Percentiles rank a stretch among this genome's conserved stretches.
Conservation (phyloP, 169 alveolate genomes). For the Plasmodium gonderi region DNA sequence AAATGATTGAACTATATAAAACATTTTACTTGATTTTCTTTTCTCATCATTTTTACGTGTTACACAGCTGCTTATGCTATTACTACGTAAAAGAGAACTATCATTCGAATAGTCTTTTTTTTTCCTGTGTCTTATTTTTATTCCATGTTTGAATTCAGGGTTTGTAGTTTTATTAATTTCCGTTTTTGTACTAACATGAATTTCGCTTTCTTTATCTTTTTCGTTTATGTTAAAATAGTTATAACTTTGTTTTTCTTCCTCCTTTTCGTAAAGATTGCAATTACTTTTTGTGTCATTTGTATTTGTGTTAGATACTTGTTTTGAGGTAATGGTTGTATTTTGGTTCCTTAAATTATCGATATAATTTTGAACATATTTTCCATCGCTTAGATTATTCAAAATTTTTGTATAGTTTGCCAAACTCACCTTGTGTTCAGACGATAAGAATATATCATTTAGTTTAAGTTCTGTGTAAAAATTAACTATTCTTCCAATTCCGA, state of each 20-base stretch:
- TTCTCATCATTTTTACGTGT: conserved; percentile 5
- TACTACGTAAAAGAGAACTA: neutral
- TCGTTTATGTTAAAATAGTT: neutral
- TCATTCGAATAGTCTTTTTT: neutral
- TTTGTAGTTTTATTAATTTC: neutral
- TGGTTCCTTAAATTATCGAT: neutral
- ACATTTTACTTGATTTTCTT: conserved; percentile 15
- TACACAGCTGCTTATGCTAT: neutral
- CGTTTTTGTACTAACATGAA: neutral
- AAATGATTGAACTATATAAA: conserved; percentile 38
- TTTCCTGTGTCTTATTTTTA: neutral
- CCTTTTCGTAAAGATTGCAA: neutral
- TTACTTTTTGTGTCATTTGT: neutral
- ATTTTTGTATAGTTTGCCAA: conserved; percentile 15
- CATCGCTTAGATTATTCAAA: conserved; percentile 35
- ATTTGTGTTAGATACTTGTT: neutral
- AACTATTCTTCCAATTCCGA: conserved; percentile 57
- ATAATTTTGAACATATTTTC: conserved; percentile 29
- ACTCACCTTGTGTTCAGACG: neutral
- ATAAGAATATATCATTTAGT: conserved; percentile 4
- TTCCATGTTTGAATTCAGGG: neutral
- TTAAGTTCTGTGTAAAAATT: conserved; percentile 44
- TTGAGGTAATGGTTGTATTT: neutral
- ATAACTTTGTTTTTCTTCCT: neutral
- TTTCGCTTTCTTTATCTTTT: neutral